Conservation (phyloP, 805 yeast species). For the Limtongozyma cylindracea region DNA sequence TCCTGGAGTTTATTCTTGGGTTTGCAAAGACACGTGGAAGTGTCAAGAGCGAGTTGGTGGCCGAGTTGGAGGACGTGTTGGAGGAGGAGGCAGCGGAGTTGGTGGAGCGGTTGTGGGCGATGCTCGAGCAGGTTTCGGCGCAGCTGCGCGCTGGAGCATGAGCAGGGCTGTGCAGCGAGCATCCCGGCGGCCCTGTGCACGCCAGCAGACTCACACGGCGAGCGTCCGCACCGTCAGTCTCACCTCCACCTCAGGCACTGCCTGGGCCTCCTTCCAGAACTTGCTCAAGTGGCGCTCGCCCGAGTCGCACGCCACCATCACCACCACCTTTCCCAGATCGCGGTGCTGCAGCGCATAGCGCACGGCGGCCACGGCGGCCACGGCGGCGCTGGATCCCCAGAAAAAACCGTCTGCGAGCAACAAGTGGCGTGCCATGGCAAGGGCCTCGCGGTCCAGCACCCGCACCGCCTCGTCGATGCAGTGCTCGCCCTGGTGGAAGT, state of each 20-base stretch:
- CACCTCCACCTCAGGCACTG: conserved; percentile 8
- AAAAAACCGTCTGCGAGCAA: conserved; percentile 74
- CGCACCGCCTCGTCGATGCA: conserved; percentile 57
- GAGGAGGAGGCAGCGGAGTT: too few relatives aligned
- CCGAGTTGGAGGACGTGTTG: too few relatives aligned
- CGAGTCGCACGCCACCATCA: conserved; percentile 77
- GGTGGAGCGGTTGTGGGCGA: too few relatives aligned
- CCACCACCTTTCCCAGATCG: conserved; percentile 40
- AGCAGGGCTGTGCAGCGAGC: too few relatives aligned
- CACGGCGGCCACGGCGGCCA: conserved; percentile 78
- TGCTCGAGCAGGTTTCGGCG: too few relatives aligned
- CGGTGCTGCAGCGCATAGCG: conserved; percentile 14
- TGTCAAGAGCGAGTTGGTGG: too few relatives aligned
- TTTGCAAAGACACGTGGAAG: too few relatives aligned
- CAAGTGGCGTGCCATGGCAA: conserved; percentile 68
- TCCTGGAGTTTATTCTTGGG: too few relatives aligned
- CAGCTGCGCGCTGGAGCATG: too few relatives aligned
- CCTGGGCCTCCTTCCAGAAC: conserved; percentile 60
- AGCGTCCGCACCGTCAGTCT: too few relatives aligned
- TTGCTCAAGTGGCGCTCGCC: conserved; percentile 80
- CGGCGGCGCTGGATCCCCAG: conserved; percentile 83
- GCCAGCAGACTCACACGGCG: too few relatives aligned
- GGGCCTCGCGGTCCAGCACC: conserved; percentile 59
- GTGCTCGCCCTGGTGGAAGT: conserved; percentile 46
- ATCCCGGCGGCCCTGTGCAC: too few relatives aligned